These are phyloP conservation scores for Trichoderma pleuroti DNA, from an alignment of 2,329 filamentous ascomycete species.

Conservation along the genomic window DNA sequence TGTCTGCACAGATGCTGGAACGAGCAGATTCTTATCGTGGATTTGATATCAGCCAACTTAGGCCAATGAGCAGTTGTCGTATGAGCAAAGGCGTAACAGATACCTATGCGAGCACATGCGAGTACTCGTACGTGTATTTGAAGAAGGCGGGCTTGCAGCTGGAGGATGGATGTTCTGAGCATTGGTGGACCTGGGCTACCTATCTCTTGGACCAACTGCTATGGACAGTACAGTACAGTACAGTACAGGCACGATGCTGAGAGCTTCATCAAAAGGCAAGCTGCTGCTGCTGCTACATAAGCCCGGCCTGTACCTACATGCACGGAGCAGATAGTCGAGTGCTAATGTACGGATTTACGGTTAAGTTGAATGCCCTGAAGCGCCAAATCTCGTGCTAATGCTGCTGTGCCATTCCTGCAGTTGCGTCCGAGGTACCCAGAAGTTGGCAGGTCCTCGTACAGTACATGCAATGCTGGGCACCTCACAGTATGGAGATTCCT, in stretches of 20 bases:
- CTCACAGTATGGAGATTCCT: not conserved
- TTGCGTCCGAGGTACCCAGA: not conserved
- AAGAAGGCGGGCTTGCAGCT: not conserved
- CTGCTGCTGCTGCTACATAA: not conserved
- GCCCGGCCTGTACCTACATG: not conserved
- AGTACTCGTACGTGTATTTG: not conserved
- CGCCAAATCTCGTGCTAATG: not conserved
- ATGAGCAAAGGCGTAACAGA: not conserved
- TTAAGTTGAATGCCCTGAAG: not conserved
- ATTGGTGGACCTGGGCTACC: not conserved
- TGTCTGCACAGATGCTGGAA: not conserved
- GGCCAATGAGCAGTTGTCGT: not conserved
- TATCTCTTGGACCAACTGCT: not conserved
- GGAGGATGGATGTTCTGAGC: not conserved
- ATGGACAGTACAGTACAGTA: too few relatives aligned
- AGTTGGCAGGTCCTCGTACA: too few relatives aligned
- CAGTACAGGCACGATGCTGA: too few relatives aligned
- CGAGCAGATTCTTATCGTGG: not conserved
- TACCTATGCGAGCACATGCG: not conserved
- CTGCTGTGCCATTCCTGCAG: not conserved
- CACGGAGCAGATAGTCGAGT: not conserved
- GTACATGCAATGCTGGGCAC: not conserved
- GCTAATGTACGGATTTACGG: not conserved
- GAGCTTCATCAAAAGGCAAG: not conserved
- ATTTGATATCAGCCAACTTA: not conserved